Base-by-base conservation (phyloP, 257 asterid species). In the Craterostigma plantagineum region DNA sequence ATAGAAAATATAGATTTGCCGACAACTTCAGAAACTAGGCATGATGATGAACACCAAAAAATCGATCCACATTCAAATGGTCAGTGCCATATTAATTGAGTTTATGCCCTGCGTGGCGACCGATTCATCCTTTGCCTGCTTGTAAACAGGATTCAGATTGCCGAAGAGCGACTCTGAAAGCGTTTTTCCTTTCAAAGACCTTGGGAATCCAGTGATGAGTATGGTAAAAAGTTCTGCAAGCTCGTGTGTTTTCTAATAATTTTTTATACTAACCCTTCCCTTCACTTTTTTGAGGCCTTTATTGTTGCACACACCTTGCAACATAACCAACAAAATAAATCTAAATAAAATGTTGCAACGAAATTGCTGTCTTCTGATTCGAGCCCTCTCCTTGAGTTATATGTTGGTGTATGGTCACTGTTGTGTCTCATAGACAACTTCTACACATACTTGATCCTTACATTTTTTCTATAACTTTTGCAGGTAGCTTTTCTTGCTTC, bases 401-500 rank as follows among this genome's bases (percentile, higher is more conserved):
- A n/a, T n/a, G n/a, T n/a, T n/a, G n/a, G n/a, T n/a, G n/a, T n/a
- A n/a, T n/a, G n/a, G n/a, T n/a, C n/a, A n/a, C n/a, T n/a, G n/a
- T n/a, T n/a, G n/a, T n/a, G n/a, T n/a, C 30, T 23, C 30, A 23
- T 23, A n/a, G n/a, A 23, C 30, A 23, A 23, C 30, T 23, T 23
- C 6, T 23, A 23, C 30, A 23, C 30, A 23, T 23, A 23, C 30
- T 23, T 23, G 30, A 23, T 23, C 30, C 30, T 23, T 6, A 23
- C 6, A 23, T 23, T 2, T 2, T 23, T 23, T 23, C 30, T 23
- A 2, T 23, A 23, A 23, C 30, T 2, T 23, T 6, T 23, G 30
- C 65, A 86, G 97, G 93, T 81, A 55, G 81, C 97, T 13, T 86
- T 86, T 76, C 74, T 86, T 59, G 81, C 95, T 47, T 78, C 93